Evolutionary conservation across 2,329 filamentous ascomycete genomes (phyloP), one percentile per base, ranked within the genome.

Genomic region (Hymenoscyphus scutula): DNA sequence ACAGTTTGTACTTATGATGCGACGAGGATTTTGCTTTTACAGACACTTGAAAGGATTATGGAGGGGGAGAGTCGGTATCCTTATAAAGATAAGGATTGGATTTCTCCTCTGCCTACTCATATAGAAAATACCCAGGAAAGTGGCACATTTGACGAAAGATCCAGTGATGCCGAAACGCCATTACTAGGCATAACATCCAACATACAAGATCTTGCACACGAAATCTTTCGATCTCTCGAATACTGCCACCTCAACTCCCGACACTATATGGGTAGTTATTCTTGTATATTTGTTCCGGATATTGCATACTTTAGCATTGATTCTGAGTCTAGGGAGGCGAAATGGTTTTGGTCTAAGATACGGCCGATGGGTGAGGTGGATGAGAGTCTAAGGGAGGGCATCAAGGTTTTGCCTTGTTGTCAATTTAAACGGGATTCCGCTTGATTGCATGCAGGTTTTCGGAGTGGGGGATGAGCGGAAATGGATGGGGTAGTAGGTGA

Each of bases 181-280:
- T 53, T 66, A 19, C 53, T 63, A 6, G 65, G 65, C 5, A 65
- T 66, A 56, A 62, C 51, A 23, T 62, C 58, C 23, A 32, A 62
- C 29, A 58, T 30, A 19, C 19, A 54, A 32, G 41, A 58, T 38
- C 59, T 66, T 3, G 65, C 60, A 25, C 45, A 62, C 15, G 65
- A 66, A 19, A 63, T 65, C 23, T 34, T 66, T 23, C 65, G 61
- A 13, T 66, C 65, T 17, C 51, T 65, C 5, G 56, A 65, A 51
- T 65, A 63, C 53, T 61, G 58, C 23, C 41, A 63, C 38, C 19
- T 23, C 8, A 37, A 58, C 23, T 63, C 57, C 6, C 19, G 34
- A 13, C 58, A 61, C 10, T 64, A 63, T 23, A 56, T 67, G 27
- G 58, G 59, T 3, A 63, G 38, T 25, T 65, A 62, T 27, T 58